Conservation (phyloP, 2,329 filamentous ascomycete genomes). For the Xylariaceae sp. region DNA sequence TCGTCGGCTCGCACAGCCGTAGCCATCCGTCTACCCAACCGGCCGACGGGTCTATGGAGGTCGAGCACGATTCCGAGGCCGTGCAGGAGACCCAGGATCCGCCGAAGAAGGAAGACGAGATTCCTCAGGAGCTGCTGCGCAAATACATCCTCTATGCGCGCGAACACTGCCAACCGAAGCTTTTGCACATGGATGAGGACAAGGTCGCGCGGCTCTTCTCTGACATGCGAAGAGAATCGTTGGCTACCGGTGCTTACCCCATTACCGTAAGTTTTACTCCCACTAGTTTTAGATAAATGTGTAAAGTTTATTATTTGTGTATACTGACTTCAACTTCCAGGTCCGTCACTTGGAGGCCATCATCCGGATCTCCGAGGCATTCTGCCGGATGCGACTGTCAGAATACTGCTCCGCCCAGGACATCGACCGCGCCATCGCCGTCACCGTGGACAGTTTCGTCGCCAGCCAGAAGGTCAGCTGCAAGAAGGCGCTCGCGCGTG, state of each 20-base stretch:
- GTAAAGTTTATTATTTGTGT: no score
- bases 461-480: conserved; percentile 95
- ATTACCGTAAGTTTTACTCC: conserved; percentile 75
- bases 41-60: conserved; percentile 60
- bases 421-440: conserved; percentile 95
- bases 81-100: conserved; percentile 34
- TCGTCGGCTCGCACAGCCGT: conserved; percentile 89
- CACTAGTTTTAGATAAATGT: background rate
- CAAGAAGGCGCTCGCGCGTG: conserved; percentile 91
- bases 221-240: conserved; percentile 90
- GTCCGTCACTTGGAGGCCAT: conserved; percentile 97
- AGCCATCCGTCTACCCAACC: conserved; percentile 69
- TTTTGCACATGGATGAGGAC: conserved; percentile 97
- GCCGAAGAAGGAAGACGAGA: conserved; percentile 63
- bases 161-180: conserved; percentile 85
- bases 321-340: conserved; percentile 48
- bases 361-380: conserved; percentile 90
- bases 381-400: conserved; percentile 97
- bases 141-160: conserved; percentile 98
- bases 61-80: conserved; percentile 57
- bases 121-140: conserved; percentile 85
- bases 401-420: conserved; percentile 90
- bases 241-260: conserved; percentile 94
- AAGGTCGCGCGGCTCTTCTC: conserved; percentile 93
- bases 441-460: conserved; percentile 95